These are phyloP conservation scores for Cinchona pubescens DNA, from an alignment of 257 asterid genomes.

Conservation along the genomic window DNA sequence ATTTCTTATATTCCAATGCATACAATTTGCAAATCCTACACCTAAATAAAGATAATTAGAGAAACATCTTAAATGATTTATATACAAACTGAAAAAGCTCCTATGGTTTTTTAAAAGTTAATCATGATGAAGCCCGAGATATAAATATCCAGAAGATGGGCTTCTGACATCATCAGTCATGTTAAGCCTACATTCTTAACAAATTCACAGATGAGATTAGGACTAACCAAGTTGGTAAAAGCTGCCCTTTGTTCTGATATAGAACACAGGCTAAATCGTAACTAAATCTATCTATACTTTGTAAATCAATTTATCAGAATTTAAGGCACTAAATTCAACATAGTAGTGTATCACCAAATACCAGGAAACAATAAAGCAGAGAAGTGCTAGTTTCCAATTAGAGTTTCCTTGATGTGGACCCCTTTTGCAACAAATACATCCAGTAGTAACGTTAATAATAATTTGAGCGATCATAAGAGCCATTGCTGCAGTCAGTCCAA, in stretches of 20 bases:
- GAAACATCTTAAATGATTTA: not conserved
- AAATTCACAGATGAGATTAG: not conserved
- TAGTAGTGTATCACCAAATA: constrained; percentile 27
- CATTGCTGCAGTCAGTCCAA: constrained; percentile 71
- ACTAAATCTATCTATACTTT: not conserved
- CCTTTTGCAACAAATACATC: constrained; percentile 79
- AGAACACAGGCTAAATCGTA: not conserved
- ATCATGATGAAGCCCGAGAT: not conserved
- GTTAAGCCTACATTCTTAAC: not conserved
- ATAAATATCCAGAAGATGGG: not conserved
- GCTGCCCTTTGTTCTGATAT: not conserved
- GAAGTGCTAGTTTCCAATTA: constrained; percentile 66
- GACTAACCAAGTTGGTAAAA: not conserved
- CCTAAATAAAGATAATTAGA: not conserved
- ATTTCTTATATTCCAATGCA: not conserved
- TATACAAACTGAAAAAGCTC: not conserved
- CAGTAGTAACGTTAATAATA: constrained; percentile 65
- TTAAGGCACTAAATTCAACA: not conserved
- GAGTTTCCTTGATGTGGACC: constrained; percentile 60
- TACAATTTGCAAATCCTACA: not conserved
- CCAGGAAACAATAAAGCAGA: constrained; percentile 86
- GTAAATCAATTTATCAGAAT: not conserved
- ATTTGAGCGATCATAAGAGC: constrained; percentile 80
- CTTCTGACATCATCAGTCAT: not conserved
- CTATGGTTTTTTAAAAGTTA: not conserved